Percentiles rank a stretch among this genome's conserved stretches.
These are phyloP conservation scores for Sonneratia alba DNA, from an alignment of 345 rosid genomes.

Conservation along the genomic window DNA sequence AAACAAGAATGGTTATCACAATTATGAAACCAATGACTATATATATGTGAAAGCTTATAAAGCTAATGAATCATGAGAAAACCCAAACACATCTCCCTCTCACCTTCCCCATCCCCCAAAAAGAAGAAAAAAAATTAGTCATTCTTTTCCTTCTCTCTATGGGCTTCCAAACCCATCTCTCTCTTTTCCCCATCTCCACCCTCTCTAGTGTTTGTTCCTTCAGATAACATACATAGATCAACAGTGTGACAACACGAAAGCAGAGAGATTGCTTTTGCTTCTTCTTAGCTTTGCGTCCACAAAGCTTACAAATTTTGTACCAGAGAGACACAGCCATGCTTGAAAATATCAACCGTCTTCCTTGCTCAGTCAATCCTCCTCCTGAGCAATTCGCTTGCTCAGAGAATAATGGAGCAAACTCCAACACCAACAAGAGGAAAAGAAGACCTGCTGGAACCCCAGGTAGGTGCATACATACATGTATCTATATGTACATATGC, in stretches of 20 bases:
- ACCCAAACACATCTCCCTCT: background rate
- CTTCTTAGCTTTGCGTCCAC: no score
- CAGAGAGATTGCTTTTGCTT: no score
- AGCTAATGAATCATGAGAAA: background rate
- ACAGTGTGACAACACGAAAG: no score
- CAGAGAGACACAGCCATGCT: slow-evolving; percentile 1
- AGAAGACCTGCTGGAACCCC: slow-evolving; percentile 89
- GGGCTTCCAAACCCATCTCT: background rate
- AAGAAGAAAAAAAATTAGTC: no score
- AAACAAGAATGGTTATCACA: no score
- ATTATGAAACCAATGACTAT: no score
- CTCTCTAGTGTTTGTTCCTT: background rate
- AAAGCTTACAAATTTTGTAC: background rate
- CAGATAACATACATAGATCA: background rate
- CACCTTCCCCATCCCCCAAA: background rate
- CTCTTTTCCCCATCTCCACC: background rate
- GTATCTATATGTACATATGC: background rate
- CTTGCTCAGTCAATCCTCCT: slow-evolving; percentile 16
- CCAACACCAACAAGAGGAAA: slow-evolving; percentile 42
- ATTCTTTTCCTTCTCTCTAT: background rate
- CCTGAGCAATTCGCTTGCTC: slow-evolving; percentile 30
- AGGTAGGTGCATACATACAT: slow-evolving; percentile 26
- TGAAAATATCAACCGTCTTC: slow-evolving; percentile 1
- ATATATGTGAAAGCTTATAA: background rate
- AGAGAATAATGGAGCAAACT: slow-evolving; percentile 2